Percentiles rank a stretch among this genome's conserved stretches.
These are phyloP conservation scores for Penicillium palitans DNA, from an alignment of 2,329 filamentous ascomycete genomes.

Conservation along the genomic window DNA sequence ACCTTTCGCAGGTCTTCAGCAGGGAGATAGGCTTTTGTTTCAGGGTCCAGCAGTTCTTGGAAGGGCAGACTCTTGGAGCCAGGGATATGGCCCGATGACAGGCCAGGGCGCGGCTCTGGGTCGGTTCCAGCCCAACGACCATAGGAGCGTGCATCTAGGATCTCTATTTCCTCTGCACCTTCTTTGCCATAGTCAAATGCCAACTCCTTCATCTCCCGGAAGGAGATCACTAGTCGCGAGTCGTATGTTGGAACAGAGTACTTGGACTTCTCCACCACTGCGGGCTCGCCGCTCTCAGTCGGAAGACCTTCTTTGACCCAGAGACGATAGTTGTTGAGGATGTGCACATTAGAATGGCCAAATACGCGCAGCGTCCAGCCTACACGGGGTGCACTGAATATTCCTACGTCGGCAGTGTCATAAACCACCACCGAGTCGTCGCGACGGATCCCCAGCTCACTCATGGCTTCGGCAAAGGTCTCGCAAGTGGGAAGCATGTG, in stretches of 20 bases:
- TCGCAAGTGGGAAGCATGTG: conserved; percentile 90
- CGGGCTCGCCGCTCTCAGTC: conserved; percentile 68
- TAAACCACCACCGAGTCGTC: conserved; percentile 95
- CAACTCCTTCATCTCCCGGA: conserved; percentile 78
- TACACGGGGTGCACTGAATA: conserved; percentile 90
- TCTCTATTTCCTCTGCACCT: conserved; percentile 77
- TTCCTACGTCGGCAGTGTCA: conserved; percentile 84
- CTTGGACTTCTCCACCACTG: conserved; percentile 42
- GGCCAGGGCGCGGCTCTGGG: conserved; percentile 80
- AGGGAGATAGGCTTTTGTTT: conserved; percentile 77
- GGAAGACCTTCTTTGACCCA: conserved; percentile 85
- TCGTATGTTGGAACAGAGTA: conserved; percentile 59
- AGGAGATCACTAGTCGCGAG: conserved; percentile 68
- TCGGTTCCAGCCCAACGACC: conserved; percentile 81
- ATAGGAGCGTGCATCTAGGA: conserved; percentile 79
- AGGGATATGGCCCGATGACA: conserved; percentile 90
- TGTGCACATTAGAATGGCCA: conserved; percentile 82
- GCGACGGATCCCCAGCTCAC: conserved; percentile 77
- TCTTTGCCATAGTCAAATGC: conserved; percentile 77
- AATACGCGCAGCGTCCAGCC: conserved; percentile 92
- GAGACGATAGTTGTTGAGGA: conserved; percentile 93
- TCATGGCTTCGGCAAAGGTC: conserved; percentile 84
- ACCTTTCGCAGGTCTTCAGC: conserved; percentile 70
- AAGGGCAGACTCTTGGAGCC: conserved; percentile 82
- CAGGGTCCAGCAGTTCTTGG: conserved; percentile 73